Conservation (phyloP, 768 basidiomycete genomes). For the Tylopilus sp. region DNA sequence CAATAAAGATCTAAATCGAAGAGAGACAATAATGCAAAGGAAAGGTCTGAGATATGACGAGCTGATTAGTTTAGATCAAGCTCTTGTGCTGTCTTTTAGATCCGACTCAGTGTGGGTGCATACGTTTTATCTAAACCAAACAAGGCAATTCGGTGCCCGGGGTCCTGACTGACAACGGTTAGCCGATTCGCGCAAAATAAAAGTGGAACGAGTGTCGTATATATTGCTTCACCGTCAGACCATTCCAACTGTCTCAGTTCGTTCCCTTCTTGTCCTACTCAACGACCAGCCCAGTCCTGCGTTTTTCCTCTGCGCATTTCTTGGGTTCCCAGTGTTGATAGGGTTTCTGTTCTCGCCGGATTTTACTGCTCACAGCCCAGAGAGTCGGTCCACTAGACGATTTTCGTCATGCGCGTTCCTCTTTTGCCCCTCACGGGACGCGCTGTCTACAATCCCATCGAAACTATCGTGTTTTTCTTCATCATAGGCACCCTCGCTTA, state of each 20-base stretch:
- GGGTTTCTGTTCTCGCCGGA: background rate
- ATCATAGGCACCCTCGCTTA: slow-evolving; percentile 90
- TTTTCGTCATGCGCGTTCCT: slow-evolving; percentile 49
- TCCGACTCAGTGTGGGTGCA: too few relatives aligned
- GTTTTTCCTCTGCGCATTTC: background rate
- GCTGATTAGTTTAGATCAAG: background rate
- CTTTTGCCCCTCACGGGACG: slow-evolving; percentile 68
- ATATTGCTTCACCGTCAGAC: background rate
- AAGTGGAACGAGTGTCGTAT: slow-evolving; percentile 28
- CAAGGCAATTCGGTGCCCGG: slow-evolving; percentile 19
- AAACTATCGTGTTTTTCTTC: slow-evolving; percentile 88
- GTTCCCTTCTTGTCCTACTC: background rate
- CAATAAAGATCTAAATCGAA: background rate
- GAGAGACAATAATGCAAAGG: background rate
- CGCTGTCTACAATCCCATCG: slow-evolving; percentile 75
- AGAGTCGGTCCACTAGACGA: background rate
- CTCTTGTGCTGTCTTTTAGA: background rate
- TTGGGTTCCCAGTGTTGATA: background rate
- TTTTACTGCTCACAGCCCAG: background rate
- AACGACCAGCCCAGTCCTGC: background rate
- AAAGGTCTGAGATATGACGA: slow-evolving; percentile 1
- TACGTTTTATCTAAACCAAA: background rate
- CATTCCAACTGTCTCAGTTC: background rate
- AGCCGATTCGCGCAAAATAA: slow-evolving; percentile 26
- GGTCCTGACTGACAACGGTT: slow-evolving; percentile 15